Percentiles rank a stretch among this genome's conserved stretches.
Conservation (phyloP, 352 stramenopile species). For the Phytophthora macrochlamydospora region DNA sequence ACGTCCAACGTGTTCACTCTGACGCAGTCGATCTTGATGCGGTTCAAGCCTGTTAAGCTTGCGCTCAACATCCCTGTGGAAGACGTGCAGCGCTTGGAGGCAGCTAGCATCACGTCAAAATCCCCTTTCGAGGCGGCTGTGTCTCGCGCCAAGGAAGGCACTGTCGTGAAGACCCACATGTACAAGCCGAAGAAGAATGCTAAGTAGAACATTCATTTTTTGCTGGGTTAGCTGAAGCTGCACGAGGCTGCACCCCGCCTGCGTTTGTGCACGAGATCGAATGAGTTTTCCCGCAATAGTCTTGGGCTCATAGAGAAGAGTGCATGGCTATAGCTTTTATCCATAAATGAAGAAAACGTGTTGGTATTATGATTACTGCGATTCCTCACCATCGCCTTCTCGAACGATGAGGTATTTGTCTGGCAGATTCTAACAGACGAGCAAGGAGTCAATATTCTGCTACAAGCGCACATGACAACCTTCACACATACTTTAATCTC, state of each 20-base stretch:
- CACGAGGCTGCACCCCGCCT: not conserved
- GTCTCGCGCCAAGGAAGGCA: constrained; percentile 65
- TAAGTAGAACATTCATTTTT: constrained; percentile 13
- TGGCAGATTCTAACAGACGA: constrained; percentile 46
- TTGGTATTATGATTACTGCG: constrained; percentile 14
- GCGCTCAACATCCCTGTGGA: constrained; percentile 59
- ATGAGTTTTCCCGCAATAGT: constrained; percentile 2
- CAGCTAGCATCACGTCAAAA: constrained; percentile 30
- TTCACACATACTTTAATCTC: constrained; percentile 57
- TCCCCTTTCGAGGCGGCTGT: constrained; percentile 84
- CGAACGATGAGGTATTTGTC: constrained; percentile 55
- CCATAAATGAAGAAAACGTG: constrained; percentile 6
- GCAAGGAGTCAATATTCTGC: not conserved
- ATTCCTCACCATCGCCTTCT: constrained; percentile 7
- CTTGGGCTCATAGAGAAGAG: constrained; percentile 12
- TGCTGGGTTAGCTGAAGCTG: constrained; percentile 5
- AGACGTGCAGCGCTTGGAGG: constrained; percentile 44
- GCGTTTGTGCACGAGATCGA: not conserved
- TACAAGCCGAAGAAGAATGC: constrained; percentile 59
- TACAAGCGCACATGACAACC: not conserved
- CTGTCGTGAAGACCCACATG: constrained; percentile 71
- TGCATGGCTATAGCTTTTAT: constrained; percentile 14
- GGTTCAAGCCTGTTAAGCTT: constrained; percentile 59
- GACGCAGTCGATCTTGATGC: constrained; percentile 61
- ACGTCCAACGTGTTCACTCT: constrained; percentile 85